Conservation (phyloP, 768 basidiomycete genomes). For the Pulveroboletus frians region DNA sequence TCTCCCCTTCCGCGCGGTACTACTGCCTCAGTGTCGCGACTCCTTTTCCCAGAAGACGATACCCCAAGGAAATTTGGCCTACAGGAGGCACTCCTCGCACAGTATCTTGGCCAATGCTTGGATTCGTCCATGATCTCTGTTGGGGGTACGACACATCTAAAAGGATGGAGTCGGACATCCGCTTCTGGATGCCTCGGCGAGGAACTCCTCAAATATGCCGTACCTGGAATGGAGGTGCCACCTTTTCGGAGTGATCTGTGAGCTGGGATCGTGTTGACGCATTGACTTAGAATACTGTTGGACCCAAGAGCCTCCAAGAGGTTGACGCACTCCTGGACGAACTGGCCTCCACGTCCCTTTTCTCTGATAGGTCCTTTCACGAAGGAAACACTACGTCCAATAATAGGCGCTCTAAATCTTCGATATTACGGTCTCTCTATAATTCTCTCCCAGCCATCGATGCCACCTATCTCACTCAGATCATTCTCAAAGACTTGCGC, state of each 20-base stretch:
- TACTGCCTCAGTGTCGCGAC: constrained; percentile 56
- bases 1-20: constrained; percentile 48
- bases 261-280: constrained; percentile 3
- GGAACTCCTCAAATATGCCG: constrained; percentile 46
- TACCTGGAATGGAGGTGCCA: constrained; percentile 34
- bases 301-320: constrained; percentile 37
- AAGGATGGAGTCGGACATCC: constrained; percentile 38
- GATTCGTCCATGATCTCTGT: constrained; percentile 33
- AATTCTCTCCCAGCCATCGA: constrained; percentile 55
- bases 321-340: constrained; percentile 69
- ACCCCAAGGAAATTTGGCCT: constrained; percentile 63
- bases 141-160: constrained; percentile 25
- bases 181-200: constrained; percentile 65
- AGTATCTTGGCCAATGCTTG: constrained; percentile 46
- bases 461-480: constrained; percentile 70
- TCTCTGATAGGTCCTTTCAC: constrained; percentile 48
- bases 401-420: constrained; percentile 27
- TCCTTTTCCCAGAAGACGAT: constrained; percentile 87
- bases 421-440: constrained; percentile 55
- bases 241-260: neutral
- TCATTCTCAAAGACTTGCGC: constrained; percentile 82
- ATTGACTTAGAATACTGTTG: constrained; percentile 15
- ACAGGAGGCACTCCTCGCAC: constrained; percentile 58
- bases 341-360: constrained; percentile 63
- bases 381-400: constrained; percentile 26